These are phyloP conservation scores for Acrasis kona DNA, from an alignment of 78 protist genomes.

Conservation along the genomic window DNA sequence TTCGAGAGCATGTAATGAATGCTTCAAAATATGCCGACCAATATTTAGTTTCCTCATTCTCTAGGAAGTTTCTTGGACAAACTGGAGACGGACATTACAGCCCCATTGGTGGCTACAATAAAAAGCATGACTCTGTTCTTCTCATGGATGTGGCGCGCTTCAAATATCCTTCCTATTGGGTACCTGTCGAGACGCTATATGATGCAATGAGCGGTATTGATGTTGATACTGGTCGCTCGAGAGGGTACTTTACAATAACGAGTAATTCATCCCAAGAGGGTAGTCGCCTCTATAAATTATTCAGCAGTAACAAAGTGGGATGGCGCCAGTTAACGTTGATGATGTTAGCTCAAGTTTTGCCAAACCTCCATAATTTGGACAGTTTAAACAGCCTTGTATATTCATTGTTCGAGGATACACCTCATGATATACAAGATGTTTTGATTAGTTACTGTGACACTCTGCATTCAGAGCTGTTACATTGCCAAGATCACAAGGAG, in stretches of 20 bases:
- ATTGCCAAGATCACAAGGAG: no score
- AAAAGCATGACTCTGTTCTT: constrained; percentile 40
- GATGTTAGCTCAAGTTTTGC: no score
- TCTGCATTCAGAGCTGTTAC: no score
- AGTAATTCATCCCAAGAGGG: no score
- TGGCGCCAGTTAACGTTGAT: no score
- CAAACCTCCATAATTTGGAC: no score
- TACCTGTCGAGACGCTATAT: background rate
- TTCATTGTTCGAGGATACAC: no score
- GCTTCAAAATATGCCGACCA: background rate
- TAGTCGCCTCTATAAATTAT: no score
- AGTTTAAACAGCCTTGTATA: no score
- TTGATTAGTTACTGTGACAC: no score
- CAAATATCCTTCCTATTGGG: constrained; percentile 79
- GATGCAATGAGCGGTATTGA: background rate
- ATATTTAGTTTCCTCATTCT: constrained; percentile 37
- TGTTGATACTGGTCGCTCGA: background rate
- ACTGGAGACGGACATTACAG: constrained; percentile 75
- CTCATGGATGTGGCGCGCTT: constrained; percentile 77
- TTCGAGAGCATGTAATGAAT: background rate
- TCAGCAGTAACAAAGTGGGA: no score
- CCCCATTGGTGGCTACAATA: constrained; percentile 71
- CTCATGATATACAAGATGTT: no score
- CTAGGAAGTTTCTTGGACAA: constrained; percentile 53
- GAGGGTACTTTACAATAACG: constrained; percentile 8